Conservation (phyloP, 2,329 filamentous ascomycete species). For the Curvularia eragrostidis region DNA sequence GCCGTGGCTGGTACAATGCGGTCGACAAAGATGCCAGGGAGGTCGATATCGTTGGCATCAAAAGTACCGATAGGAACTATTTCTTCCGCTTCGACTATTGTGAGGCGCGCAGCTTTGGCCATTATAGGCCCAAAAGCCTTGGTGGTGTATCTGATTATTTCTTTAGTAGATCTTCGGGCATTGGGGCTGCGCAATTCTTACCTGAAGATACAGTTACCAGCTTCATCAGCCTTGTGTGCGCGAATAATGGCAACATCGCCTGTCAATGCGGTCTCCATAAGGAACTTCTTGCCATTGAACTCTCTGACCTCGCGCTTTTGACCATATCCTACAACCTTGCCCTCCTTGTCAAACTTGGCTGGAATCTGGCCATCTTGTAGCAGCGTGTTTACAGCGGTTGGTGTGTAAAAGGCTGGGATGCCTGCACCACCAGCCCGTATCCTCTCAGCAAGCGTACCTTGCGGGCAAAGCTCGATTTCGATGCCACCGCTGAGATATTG, state of each 20-base stretch:
- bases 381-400: conserved; percentile 70
- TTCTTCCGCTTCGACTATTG: conserved; percentile 93
- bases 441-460: conserved; percentile 76
- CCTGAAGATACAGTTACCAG: conserved; percentile 77
- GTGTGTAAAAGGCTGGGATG: conserved; percentile 82
- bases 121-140: conserved; percentile 60
- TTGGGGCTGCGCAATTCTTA: conserved; percentile 11
- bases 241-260: conserved; percentile 79
- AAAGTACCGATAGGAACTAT: conserved; percentile 91
- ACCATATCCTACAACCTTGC: conserved; percentile 68
- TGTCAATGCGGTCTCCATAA: conserved; percentile 78
- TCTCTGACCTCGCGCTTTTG: conserved; percentile 72
- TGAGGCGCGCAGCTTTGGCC: conserved; percentile 88
- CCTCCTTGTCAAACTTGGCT: conserved; percentile 63
- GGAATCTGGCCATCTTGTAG: conserved; percentile 73
- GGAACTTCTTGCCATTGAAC: conserved; percentile 74
- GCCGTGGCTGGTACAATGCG: conserved; percentile 81
- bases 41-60: conserved; percentile 79
- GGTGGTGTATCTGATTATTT: conserved; percentile 41
- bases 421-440: conserved; percentile 76
- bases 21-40: conserved; percentile 92
- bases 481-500: conserved; percentile 76
- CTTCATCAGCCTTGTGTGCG: conserved; percentile 77
- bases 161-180: conserved; percentile 4
- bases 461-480: conserved; percentile 77